A percentile compares a stretch with the other conserved stretches of the same genome.
These are phyloP conservation scores for Carex parvula DNA, from an alignment of 176 grass and related monocot genomes.

Conservation along the genomic window DNA sequence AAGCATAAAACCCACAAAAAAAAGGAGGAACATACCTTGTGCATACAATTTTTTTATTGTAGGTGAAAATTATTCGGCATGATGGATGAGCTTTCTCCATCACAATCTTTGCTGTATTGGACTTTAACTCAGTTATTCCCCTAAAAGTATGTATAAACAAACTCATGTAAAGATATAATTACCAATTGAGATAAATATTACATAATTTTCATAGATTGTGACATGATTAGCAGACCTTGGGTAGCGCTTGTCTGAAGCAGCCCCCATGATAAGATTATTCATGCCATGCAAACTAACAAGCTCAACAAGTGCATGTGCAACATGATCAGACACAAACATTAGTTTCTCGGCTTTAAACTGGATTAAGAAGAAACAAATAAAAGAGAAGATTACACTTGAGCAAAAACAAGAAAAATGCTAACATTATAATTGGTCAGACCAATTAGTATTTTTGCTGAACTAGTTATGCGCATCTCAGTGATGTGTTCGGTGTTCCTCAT, in stretches of 20 bases:
- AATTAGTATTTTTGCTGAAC: not conserved
- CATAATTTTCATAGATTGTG: not conserved
- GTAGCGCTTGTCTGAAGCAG: constrained; percentile 49
- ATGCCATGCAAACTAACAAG: constrained; percentile 38
- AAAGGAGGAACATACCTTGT: not conserved
- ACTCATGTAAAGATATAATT: not conserved
- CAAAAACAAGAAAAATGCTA: not conserved
- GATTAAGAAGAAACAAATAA: not conserved
- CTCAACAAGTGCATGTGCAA: constrained; percentile 40
- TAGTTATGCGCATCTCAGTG: not conserved
- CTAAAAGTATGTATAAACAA: not conserved
- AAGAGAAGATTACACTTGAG: not conserved
- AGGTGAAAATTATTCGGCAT: not conserved
- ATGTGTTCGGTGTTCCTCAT: not conserved
- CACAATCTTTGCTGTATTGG: constrained; percentile 2
- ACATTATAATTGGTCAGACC: not conserved
- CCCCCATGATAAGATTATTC: constrained; percentile 45
- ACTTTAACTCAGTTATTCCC: not conserved
- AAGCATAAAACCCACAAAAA: not conserved
- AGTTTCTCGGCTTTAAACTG: constrained; percentile 58
- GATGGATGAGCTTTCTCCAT: not conserved
- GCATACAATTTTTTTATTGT: not conserved
- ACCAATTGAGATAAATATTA: not conserved
- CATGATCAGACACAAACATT: constrained; percentile 50
- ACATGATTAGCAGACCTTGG: constrained; percentile 34